Evolutionary conservation across 129 eudicot genomes (phyloP).

Genomic region (Flaveria ramosissima): DNA sequence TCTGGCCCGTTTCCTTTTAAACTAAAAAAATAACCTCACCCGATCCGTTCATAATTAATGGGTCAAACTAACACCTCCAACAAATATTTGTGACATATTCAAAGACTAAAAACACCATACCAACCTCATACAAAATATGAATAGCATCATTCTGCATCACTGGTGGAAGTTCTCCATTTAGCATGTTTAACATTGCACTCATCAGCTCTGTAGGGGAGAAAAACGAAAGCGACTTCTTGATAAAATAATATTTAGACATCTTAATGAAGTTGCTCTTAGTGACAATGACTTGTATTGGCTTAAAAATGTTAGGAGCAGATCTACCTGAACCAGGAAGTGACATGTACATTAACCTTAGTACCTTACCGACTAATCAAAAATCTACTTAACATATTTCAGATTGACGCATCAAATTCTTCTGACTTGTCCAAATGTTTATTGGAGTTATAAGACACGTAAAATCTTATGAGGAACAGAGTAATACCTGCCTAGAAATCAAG

Average conservation of each 20-base stretch:
- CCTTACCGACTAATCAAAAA: background rate
- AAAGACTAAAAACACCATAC: slow-evolving; percentile 20
- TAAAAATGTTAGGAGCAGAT: slow-evolving; percentile 56
- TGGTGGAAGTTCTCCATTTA: slow-evolving; percentile 48
- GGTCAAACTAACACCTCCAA: background rate
- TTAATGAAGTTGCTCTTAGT: slow-evolving; percentile 60
- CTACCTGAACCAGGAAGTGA: slow-evolving; percentile 53
- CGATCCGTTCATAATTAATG: background rate
- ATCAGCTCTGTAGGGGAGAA: slow-evolving; percentile 41
- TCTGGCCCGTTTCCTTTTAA: background rate
- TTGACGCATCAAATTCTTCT: background rate
- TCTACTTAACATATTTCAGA: background rate
- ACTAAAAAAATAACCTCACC: background rate
- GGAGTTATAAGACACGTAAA: background rate
- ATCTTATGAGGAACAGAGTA: slow-evolving; percentile 14
- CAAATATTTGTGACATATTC: slow-evolving; percentile 10
- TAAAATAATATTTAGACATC: slow-evolving; percentile 54
- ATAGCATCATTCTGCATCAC: slow-evolving; percentile 56
- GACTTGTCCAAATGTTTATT: slow-evolving; percentile 4
- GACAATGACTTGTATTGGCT: slow-evolving; percentile 45
- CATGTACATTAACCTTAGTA: slow-evolving; percentile 17
- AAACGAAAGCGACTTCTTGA: slow-evolving; percentile 47
- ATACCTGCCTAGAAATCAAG: slow-evolving; percentile 68
- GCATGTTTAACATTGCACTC: slow-evolving; percentile 40
- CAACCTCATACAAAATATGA: slow-evolving; percentile 62